A percentile compares a stretch with the other conserved stretches of the same genome.
phyloP scores from a whole-genome alignment of 768 basidiomycete genomes.

The Leccinum truebloodii region DNA sequence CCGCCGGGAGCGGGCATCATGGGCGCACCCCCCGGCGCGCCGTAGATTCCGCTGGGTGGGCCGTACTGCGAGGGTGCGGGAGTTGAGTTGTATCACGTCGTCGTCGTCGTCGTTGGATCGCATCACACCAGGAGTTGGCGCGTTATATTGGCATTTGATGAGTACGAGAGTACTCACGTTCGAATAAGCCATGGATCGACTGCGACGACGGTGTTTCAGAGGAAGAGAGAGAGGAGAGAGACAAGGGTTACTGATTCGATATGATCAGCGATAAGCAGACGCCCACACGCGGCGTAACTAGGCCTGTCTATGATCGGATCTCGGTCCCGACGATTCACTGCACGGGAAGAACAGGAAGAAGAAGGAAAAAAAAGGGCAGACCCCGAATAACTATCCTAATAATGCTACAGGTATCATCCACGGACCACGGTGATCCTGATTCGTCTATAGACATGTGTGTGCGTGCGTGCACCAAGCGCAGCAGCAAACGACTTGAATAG shows the following conservation, averaged over 20 bases:
- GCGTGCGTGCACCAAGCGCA: background rate
- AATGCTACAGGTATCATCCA: constrained; percentile 39
- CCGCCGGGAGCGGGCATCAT: background rate
- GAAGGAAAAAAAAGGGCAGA: background rate
- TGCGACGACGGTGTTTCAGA: background rate
- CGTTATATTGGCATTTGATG: too few relatives aligned
- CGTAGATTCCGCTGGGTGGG: background rate
- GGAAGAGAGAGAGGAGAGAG: background rate
- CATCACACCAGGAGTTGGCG: background rate
- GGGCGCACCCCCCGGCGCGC: background rate
- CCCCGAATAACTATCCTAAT: constrained; percentile 28
- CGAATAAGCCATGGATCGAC: constrained; percentile 21
- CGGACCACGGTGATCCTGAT: constrained; percentile 8
- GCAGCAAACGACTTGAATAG: background rate
- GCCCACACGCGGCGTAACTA: background rate
- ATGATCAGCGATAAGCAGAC: constrained; percentile 18
- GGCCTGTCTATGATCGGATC: background rate
- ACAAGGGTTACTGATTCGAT: background rate
- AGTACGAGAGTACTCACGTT: constrained; percentile 12
- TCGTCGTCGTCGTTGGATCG: background rate
- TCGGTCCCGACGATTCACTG: background rate
- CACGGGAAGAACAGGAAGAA: background rate
- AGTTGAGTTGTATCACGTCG: background rate
- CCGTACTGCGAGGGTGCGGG: background rate
- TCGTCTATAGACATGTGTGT: constrained; percentile 20